Evolutionary conservation across 192 early-diverging fungal species (phyloP).

Genomic region (Phycomyces blakesleeanus): DNA sequence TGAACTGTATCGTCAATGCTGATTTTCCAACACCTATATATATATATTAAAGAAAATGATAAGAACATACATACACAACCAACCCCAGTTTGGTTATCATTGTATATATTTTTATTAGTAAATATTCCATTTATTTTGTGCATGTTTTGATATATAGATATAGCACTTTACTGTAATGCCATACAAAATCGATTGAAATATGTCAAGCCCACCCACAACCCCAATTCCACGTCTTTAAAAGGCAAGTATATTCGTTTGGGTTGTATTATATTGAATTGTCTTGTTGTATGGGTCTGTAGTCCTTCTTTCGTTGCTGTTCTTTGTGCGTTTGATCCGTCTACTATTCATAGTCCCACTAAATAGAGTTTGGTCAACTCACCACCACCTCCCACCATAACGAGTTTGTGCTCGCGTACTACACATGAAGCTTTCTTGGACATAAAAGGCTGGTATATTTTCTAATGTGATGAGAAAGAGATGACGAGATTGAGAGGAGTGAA

Average conservation of each 20-base stretch:
- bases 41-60: background rate
- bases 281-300: no score
- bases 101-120: background rate
- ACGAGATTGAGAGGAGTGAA: background rate
- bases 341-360: background rate
- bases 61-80: background rate
- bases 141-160: no score
- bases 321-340: slow-evolving; percentile 2
- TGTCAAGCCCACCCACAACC: no score
- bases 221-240: no score
- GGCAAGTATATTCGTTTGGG: no score
- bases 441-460: background rate
- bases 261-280: no score
- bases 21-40: slow-evolving; percentile 66
- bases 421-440: slow-evolving; percentile 1
- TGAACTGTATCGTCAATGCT: slow-evolving; percentile 79
- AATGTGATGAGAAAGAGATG: slow-evolving; percentile 1
- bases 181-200: no score
- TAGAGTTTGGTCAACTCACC: slow-evolving; percentile 25
- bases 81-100: background rate
- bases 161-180: no score
- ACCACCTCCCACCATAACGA: slow-evolving; percentile 58
- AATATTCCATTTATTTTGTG: no score
- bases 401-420: slow-evolving; percentile 38
- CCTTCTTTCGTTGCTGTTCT: no score